Evolutionary conservation across 2,329 filamentous ascomycete genomes (phyloP).

Genomic region (Colletotrichum horii): DNA sequence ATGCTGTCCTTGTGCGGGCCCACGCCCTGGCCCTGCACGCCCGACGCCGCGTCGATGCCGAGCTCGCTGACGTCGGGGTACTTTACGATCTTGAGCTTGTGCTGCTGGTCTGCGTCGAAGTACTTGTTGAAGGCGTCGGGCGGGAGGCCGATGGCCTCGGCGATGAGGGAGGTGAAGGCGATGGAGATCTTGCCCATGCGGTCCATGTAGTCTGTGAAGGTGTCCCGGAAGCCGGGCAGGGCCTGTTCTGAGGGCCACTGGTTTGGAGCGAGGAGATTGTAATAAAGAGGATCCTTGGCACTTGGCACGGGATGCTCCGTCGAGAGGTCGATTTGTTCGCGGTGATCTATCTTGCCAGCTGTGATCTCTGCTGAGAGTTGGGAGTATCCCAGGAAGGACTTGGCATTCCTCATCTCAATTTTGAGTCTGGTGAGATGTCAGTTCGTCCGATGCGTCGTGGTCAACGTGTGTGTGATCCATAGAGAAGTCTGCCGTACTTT

Average conservation of each 20-base stretch:
- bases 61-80: constrained; percentile 77
- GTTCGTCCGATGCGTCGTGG: neutral
- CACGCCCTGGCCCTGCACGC: constrained; percentile 62
- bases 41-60: constrained; percentile 40
- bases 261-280: constrained; percentile 77
- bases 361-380: constrained; percentile 73
- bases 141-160: constrained; percentile 80
- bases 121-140: constrained; percentile 75
- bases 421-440: constrained; percentile 50
- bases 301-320: constrained; percentile 74
- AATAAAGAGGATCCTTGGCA: constrained; percentile 68
- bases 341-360: constrained; percentile 76
- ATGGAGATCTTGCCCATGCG: constrained; percentile 77
- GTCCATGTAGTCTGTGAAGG: constrained; percentile 77
- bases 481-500: constrained; percentile 57
- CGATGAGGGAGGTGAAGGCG: constrained; percentile 79
- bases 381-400: constrained; percentile 75
- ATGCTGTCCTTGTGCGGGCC: constrained; percentile 88
- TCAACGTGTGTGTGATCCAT: neutral
- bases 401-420: constrained; percentile 76
- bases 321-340: constrained; percentile 86
- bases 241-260: constrained; percentile 75
- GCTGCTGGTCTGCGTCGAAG: constrained; percentile 77
- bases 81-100: constrained; percentile 90
- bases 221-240: constrained; percentile 71